phyloP scores from a whole-genome alignment of 768 basidiomycete species.

The Kwoniella botswanensis region DNA sequence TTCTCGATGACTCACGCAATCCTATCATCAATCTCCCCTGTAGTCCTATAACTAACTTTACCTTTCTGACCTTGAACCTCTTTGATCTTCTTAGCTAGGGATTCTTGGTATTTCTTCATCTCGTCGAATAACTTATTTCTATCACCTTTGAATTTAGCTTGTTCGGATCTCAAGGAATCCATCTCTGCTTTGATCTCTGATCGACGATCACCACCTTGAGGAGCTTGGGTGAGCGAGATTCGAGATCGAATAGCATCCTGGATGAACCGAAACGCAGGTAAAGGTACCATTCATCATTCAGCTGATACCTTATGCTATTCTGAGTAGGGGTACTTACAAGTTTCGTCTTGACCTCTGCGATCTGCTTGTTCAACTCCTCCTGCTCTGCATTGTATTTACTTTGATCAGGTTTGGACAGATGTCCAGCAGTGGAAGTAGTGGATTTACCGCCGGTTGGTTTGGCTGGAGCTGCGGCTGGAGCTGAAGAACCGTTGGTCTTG shows the following conservation, averaged over 20 bases:
- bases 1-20: constrained; percentile 68
- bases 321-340: constrained; percentile 65
- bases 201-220: constrained; percentile 69
- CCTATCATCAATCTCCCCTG: constrained; percentile 82
- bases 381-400: constrained; percentile 82
- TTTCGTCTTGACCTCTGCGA: constrained; percentile 78
- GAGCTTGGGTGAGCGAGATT: constrained; percentile 49
- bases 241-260: constrained; percentile 54
- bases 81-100: constrained; percentile 83
- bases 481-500: constrained; percentile 35
- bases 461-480: constrained; percentile 14
- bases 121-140: constrained; percentile 72
- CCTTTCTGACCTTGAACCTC: constrained; percentile 79
- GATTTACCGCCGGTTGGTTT: constrained; percentile 29
- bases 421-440: constrained; percentile 41
- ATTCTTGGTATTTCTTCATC: constrained; percentile 77
- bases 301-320: not conserved
- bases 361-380: constrained; percentile 77
- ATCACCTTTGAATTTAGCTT: constrained; percentile 72
- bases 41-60: constrained; percentile 78
- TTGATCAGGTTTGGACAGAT: constrained; percentile 75
- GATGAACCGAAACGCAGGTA: not conserved
- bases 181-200: constrained; percentile 77
- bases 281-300: not conserved
- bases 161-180: constrained; percentile 75